These are phyloP conservation scores for Ilyonectria robusta DNA, from an alignment of 2,329 filamentous ascomycete genomes.

Conservation along the genomic window DNA sequence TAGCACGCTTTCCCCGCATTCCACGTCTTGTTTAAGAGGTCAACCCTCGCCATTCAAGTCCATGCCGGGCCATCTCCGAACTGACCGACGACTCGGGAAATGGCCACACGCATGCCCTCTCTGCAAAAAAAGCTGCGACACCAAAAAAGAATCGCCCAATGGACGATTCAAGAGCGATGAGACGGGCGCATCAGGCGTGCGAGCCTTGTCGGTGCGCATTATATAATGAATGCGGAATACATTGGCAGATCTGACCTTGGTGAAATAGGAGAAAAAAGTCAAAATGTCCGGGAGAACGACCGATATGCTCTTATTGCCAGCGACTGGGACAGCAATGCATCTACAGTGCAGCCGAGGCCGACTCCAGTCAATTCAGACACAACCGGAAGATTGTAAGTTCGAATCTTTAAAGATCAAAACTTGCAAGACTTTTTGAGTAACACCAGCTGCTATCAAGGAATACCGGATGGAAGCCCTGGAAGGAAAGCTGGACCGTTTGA, in stretches of 20 bases:
- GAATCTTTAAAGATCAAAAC: not conserved
- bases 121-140: not conserved
- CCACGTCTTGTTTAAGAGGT: not conserved
- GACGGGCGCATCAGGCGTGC: not conserved
- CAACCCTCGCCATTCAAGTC: not conserved
- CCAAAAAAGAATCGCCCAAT: not conserved
- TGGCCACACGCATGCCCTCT: not conserved
- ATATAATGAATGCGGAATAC: not conserved
- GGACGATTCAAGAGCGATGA: not conserved
- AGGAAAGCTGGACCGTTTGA: slow-evolving; percentile 42
- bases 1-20: not conserved
- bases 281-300: slow-evolving; percentile 40
- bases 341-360: slow-evolving; percentile 10
- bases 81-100: not conserved
- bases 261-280: slow-evolving; percentile 40
- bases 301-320: slow-evolving; percentile 41
- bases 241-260: not conserved
- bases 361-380: slow-evolving; percentile 27
- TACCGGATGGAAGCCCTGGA: slow-evolving; percentile 53
- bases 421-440: not conserved
- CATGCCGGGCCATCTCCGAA: slow-evolving; percentile 4
- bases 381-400: slow-evolving; percentile 35
- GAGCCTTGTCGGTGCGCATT: not conserved
- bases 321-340: slow-evolving; percentile 31
- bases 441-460: slow-evolving; percentile 40